Base-by-base conservation (phyloP, 2,329 filamentous ascomycete genomes). In the Chaetomium strumarium region DNA sequence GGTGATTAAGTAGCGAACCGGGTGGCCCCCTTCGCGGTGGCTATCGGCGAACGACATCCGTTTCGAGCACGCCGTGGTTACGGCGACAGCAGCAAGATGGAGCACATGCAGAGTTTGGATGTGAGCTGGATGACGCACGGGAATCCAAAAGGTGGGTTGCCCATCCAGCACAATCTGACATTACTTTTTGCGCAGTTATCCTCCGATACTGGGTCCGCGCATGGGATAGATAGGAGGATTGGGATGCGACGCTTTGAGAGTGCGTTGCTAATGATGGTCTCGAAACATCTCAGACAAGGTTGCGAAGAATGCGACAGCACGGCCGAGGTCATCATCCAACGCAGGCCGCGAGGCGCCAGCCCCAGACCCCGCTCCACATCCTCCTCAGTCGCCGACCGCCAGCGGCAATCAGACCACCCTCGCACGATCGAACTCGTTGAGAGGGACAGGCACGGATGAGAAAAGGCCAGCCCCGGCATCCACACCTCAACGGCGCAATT, bases 121-220 rank as follows among this genome's bases (percentile, higher is more conserved):
- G 89, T 95, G 66, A 90, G 86, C 70, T 95, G 90, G 90, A 86
- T 95, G 75, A 79, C 79, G 62, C 87, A 93, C 71, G 86, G 88
- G 66, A 82, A 85, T 62, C 83, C 84, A 58, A 90, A 87, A 85
- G 89, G 90, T 88, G 77, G 70, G 78, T 71, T 53, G 45, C 45
- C 44, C 49, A 30, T 37, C 29, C n/a, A 14, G 13, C 20, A 8
- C 24, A 24, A 24, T 24, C 24, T 20, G 19, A 29, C 24, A 16
- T 52, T 51, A 43, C 40, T 24, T 33, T 11, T 13, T n/a, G 34
- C 24, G 24, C 24, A 24, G 4, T 4, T 4, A 24, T 7, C 24
- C 24, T 4, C 7, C 24, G 9, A 14, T 17, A 11, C 41, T 36
- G 17, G 24, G n/a, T 16, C 33, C 33, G 5, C 3, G 33, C 4